Evolutionary conservation across 139 green algal genomes (phyloP).

Genomic region (Pseudopediastrum boryanum): DNA sequence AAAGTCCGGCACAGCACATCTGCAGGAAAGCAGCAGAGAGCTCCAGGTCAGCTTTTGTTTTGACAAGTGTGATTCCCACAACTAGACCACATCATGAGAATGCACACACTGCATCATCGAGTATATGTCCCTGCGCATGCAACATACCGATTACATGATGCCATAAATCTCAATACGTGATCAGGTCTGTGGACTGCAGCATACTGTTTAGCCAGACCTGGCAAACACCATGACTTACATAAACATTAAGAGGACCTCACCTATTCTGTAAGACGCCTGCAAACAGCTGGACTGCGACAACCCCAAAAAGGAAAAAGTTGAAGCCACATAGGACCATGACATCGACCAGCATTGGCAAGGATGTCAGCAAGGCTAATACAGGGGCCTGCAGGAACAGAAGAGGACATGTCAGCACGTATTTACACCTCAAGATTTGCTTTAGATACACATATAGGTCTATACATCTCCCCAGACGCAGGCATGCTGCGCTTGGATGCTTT

Average conservation of each 20-base stretch:
- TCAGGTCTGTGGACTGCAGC: too few relatives aligned
- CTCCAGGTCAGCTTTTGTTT: not conserved
- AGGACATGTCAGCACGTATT: not conserved
- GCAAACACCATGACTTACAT: too few relatives aligned
- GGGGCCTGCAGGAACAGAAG: constrained; percentile 38
- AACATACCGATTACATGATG: too few relatives aligned
- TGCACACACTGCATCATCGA: too few relatives aligned
- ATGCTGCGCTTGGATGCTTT: too few relatives aligned
- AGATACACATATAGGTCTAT: too few relatives aligned
- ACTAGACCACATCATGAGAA: not conserved
- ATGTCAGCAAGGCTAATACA: constrained; percentile 69
- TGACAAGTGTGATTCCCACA: not conserved
- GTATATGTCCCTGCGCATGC: too few relatives aligned
- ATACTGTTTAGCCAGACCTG: too few relatives aligned
- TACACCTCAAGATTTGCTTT: too few relatives aligned
- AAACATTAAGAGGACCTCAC: too few relatives aligned
- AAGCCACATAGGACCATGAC: constrained; percentile 75
- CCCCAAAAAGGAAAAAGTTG: constrained; percentile 77
- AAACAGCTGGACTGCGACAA: constrained; percentile 76
- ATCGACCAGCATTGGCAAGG: constrained; percentile 76
- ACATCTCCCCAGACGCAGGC: too few relatives aligned
- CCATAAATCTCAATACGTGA: too few relatives aligned
- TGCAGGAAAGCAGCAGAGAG: not conserved
- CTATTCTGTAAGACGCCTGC: constrained; percentile 46
- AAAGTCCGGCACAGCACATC: constrained; percentile 40